Percentiles rank a stretch among this genome's conserved stretches.
Conservation (phyloP, 176 grass and related monocot genomes). For the Calamus simplicifolius region DNA sequence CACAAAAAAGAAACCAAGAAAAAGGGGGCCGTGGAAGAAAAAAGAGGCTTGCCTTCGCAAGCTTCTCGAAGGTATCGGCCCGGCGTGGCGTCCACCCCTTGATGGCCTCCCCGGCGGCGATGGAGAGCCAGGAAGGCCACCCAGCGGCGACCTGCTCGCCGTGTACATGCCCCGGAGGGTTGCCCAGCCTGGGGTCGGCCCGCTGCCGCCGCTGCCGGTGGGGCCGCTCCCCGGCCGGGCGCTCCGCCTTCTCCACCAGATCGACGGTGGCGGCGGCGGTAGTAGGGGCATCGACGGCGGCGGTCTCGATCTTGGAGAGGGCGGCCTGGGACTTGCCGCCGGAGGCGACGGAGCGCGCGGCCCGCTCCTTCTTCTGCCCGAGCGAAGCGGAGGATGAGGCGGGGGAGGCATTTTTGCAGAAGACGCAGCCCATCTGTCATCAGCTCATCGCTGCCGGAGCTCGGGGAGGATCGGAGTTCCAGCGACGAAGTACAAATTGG, state of each 20-base stretch:
- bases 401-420: slow-evolving; percentile 9
- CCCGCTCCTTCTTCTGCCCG: not conserved
- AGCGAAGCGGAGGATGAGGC: not conserved
- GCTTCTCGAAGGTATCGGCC: slow-evolving; percentile 15
- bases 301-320: slow-evolving; percentile 8
- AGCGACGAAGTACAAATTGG: too few relatives aligned
- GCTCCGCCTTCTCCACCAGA: not conserved
- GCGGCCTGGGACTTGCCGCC: slow-evolving; percentile 1
- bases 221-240: not conserved
- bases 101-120: slow-evolving; percentile 9
- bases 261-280: not conserved
- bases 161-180: slow-evolving; percentile 8
- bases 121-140: slow-evolving; percentile 19
- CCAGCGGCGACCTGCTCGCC: slow-evolving; percentile 18
- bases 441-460: slow-evolving; percentile 4
- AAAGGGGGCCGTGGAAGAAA: not conserved
- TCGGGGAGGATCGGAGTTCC: not conserved
- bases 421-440: slow-evolving; percentile 18
- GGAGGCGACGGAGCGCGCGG: not conserved
- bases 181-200: slow-evolving; percentile 9
- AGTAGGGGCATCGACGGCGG: not conserved
- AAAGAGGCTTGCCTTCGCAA: slow-evolving; percentile 1
- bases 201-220: not conserved
- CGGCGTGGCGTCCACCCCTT: slow-evolving; percentile 19
- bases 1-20: not conserved